phyloP scores from a whole-genome alignment of 2,329 filamentous ascomycete genomes.

The Alternaria ethzedia region DNA sequence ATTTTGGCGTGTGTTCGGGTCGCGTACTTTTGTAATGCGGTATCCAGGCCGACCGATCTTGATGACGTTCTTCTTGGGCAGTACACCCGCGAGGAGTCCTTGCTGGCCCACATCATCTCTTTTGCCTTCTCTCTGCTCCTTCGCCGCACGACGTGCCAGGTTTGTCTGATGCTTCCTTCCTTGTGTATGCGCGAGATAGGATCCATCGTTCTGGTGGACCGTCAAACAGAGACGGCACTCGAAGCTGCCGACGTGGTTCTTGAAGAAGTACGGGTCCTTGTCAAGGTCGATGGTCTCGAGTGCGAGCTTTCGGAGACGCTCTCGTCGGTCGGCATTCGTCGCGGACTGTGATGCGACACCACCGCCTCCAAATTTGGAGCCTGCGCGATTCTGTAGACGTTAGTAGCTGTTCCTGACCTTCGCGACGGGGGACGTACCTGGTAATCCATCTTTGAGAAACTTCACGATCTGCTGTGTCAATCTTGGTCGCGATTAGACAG shows the following conservation, averaged over 20 bases:
- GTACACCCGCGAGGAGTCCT: slow-evolving; percentile 72
- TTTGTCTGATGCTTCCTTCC: slow-evolving; percentile 99
- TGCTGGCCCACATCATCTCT: slow-evolving; percentile 72
- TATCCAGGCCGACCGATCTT: slow-evolving; percentile 97
- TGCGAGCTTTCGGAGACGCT: slow-evolving; percentile 95
- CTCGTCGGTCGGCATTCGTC: slow-evolving; percentile 95
- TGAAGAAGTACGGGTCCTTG: slow-evolving; percentile 99
- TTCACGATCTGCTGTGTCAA: slow-evolving; percentile 1
- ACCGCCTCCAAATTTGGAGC: slow-evolving; percentile 97
- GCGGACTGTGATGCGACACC: slow-evolving; percentile 93
- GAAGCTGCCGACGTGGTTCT: slow-evolving; percentile 97
- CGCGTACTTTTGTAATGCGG: slow-evolving; percentile 95
- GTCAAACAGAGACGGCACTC: slow-evolving; percentile 97
- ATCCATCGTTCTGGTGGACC: slow-evolving; percentile 98
- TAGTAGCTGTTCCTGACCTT: slow-evolving; percentile 16
- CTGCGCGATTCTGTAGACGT: slow-evolving; percentile 77
- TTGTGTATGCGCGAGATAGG: slow-evolving; percentile 97
- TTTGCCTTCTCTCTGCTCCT: slow-evolving; percentile 89
- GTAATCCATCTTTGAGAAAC: slow-evolving; percentile 55
- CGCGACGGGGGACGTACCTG: slow-evolving; percentile 48
- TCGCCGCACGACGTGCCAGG: slow-evolving; percentile 90
- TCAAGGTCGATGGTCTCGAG: slow-evolving; percentile 99
- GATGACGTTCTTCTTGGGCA: slow-evolving; percentile 79
- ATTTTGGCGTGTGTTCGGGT: slow-evolving; percentile 85
- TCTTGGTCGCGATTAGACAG: neutral